A percentile compares a stretch with the other conserved stretches of the same genome.
Evolutionary conservation across 352 stramenopile species (phyloP).

Genomic region (Albugo candida): DNA sequence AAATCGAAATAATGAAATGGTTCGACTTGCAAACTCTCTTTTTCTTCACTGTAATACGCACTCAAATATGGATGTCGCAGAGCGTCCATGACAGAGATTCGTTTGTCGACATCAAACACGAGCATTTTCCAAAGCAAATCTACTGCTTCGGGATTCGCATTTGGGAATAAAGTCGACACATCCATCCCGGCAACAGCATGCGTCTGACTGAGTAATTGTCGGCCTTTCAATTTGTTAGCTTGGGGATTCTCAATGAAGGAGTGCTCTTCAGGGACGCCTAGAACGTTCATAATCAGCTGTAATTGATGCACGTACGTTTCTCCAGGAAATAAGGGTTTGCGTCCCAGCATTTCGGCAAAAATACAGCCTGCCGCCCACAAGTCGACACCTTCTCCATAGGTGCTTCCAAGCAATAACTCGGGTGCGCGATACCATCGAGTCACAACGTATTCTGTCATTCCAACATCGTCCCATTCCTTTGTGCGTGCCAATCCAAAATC

Average conservation of each 20-base stretch:
- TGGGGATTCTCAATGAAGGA: slow-evolving; percentile 79
- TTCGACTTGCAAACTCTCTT: slow-evolving; percentile 41
- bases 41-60: slow-evolving; percentile 66
- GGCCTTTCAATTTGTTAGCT: slow-evolving; percentile 74
- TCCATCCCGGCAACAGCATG: slow-evolving; percentile 67
- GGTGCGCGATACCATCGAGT: slow-evolving; percentile 79
- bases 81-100: slow-evolving; percentile 90
- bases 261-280: slow-evolving; percentile 70
- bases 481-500: slow-evolving; percentile 87
- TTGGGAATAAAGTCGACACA: slow-evolving; percentile 63
- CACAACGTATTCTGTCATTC: slow-evolving; percentile 85
- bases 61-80: slow-evolving; percentile 92
- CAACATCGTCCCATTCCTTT: slow-evolving; percentile 66
- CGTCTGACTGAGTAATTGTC: slow-evolving; percentile 63
- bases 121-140: slow-evolving; percentile 79
- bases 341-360: slow-evolving; percentile 74
- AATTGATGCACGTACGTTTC: slow-evolving; percentile 78
- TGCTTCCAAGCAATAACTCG: slow-evolving; percentile 66
- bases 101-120: slow-evolving; percentile 86
- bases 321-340: slow-evolving; percentile 69
- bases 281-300: slow-evolving; percentile 79
- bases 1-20: slow-evolving; percentile 73
- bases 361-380: slow-evolving; percentile 76
- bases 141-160: slow-evolving; percentile 64
- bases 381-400: slow-evolving; percentile 69